A percentile compares a stretch with the other conserved stretches of the same genome.
These are phyloP conservation scores for Aspergillus coremiiformis DNA, from an alignment of 495 filamentous ascomycete genomes.

Conservation along the genomic window DNA sequence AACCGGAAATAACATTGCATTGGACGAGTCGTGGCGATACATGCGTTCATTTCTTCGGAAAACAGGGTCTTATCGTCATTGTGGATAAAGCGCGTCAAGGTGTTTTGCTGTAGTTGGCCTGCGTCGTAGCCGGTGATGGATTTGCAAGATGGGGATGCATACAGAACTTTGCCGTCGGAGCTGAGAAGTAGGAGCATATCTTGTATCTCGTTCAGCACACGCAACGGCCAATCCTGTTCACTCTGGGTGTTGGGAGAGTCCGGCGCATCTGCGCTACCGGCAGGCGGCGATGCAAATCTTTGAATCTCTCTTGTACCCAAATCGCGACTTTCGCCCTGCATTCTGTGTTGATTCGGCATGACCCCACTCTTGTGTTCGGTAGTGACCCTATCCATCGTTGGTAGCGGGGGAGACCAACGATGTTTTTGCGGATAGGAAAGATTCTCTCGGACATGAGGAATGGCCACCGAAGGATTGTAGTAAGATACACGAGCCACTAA, in stretches of 20 bases:
- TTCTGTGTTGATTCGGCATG: not conserved
- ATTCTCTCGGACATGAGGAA: not conserved
- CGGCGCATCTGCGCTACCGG: not conserved
- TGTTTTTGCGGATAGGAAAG: not conserved
- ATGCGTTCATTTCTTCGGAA: conserved; percentile 82
- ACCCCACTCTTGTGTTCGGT: not conserved
- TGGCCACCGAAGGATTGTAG: not conserved
- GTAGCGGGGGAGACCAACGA: not conserved
- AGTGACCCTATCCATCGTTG: conserved; percentile 11
- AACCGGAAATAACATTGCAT: conserved; percentile 89
- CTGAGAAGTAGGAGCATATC: conserved; percentile 86
- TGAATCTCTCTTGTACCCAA: not conserved
- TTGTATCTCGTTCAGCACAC: conserved; percentile 80
- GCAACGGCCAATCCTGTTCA: conserved; percentile 80
- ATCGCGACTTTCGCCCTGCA: conserved; percentile 1
- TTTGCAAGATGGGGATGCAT: conserved; percentile 73
- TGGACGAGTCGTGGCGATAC: conserved; percentile 70
- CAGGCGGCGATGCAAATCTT: not conserved
- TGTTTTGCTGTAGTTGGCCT: conserved; percentile 62
- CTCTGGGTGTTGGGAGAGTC: conserved; percentile 72
- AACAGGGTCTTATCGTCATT: conserved; percentile 83
- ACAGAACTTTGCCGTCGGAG: conserved; percentile 72
- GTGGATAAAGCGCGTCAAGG: conserved; percentile 76
- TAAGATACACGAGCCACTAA: conserved; percentile 5
- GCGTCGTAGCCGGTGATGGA: conserved; percentile 68